These are phyloP conservation scores for Aspergillus sclerotiicarbonarius DNA, from an alignment of 495 filamentous ascomycete species.

Conservation along the genomic window DNA sequence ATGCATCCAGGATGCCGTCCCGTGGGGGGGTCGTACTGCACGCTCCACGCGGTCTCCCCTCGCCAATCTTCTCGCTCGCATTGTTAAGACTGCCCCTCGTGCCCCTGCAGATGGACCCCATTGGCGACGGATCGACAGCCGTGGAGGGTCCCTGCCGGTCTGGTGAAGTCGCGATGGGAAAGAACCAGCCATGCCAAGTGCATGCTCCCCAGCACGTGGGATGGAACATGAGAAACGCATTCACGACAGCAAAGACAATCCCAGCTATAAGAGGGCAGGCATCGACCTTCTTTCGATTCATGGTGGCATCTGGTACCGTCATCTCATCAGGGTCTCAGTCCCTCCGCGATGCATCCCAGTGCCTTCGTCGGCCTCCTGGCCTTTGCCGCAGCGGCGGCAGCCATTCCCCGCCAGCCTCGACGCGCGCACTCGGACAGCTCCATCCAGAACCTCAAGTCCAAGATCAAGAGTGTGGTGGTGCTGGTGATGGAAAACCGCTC, in stretches of 20 bases:
- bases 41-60: no score
- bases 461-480: constrained; percentile 49
- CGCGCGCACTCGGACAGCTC: constrained; percentile 22
- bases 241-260: not conserved
- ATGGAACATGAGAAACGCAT: no score
- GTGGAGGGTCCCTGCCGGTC: not conserved
- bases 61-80: no score
- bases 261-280: not conserved
- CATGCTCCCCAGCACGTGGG: no score
- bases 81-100: not conserved
- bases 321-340: not conserved
- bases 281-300: not conserved
- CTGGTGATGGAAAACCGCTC: constrained; percentile 49
- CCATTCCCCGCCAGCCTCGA: constrained; percentile 22
- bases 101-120: not conserved
- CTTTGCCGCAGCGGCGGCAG: constrained; percentile 32
- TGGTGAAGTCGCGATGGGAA: no score
- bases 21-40: no score
- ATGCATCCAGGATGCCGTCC: no score
- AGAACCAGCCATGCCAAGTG: no score
- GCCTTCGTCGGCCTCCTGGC: constrained; percentile 35
- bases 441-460: constrained; percentile 34
- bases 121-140: not conserved
- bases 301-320: not conserved
- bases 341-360: constrained; percentile 30